Evolutionary conservation across 805 yeast species (phyloP), one percentile per base, ranked within the genome.

Genomic region (Yarrowia sp.): DNA sequence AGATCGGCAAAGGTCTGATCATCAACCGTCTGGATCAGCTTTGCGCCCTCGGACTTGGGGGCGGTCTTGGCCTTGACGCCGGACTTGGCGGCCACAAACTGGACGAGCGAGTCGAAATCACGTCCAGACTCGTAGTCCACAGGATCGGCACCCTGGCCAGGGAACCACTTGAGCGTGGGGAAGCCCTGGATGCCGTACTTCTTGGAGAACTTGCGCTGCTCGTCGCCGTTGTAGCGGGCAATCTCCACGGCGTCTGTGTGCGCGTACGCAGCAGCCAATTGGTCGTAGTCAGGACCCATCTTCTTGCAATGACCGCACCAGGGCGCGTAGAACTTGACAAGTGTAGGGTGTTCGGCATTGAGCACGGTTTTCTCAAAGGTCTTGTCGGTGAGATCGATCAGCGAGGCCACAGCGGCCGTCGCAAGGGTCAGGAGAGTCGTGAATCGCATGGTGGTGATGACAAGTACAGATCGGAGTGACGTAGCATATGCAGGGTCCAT

Each of bases 231-330:
- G 53, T 85, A 78, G 66, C 83, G 81, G 14, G 80, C 77, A 44
- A 84, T 74, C 66, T 80, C 81, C 24, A 84, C 71, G 19, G 73
- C 71, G 16, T 77, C 78, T 5, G 64, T 58, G 44, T 84, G 84
- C 62, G 77, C 81, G 72, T 81, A 88, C 58, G 83, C 68, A 33
- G 78, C 84, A 55, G 94, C 93, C 68, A 91, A 80, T 70, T 90
- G 92, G 73, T 88, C 94, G 78, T 83, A 90, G 60, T 80, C 78
- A 68, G 97, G 97, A 36, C 92, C 92, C 75, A 91, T 80, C 74
- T 81, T 86, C 80, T 89, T 90, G 78, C 97, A 90, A 78, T 91
- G 97, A 46, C 96, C 92, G 80, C 97, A 90, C 97, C 97, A 91
- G 75, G 93, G 77, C 39, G 87, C 86, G 68, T 80, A 83, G 69